phyloP scores from a whole-genome alignment of 495 filamentous ascomycete species.

The Aspergillus heteromorphus region DNA sequence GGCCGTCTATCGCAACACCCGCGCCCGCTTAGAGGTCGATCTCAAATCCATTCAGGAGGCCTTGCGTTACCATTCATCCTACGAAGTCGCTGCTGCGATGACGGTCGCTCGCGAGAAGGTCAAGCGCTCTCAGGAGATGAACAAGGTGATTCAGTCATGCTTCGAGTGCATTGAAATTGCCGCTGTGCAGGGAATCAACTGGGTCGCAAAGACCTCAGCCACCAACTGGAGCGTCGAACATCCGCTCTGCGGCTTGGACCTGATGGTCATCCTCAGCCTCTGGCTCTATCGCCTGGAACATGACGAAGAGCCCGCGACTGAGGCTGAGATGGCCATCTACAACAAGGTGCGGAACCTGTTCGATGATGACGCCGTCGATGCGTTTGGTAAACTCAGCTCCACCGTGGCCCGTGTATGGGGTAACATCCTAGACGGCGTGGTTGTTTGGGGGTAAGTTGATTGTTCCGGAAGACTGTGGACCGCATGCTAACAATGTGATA shows the following conservation, averaged over 20 bases:
- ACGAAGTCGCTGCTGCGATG: slow-evolving; percentile 96
- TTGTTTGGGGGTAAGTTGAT: slow-evolving; percentile 86
- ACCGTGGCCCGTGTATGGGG: slow-evolving; percentile 95
- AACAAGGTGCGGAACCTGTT: slow-evolving; percentile 91
- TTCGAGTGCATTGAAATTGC: slow-evolving; percentile 98
- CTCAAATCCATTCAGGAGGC: slow-evolving; percentile 94
- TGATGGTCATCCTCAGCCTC: slow-evolving; percentile 97
- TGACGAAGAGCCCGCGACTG: slow-evolving; percentile 88
- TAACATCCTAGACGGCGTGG: slow-evolving; percentile 96
- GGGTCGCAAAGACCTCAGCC: slow-evolving; percentile 93
- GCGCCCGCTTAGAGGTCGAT: slow-evolving; percentile 88
- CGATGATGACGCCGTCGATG: slow-evolving; percentile 79
- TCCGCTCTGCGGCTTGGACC: slow-evolving; percentile 90
- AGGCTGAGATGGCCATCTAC: slow-evolving; percentile 91
- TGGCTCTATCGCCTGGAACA: slow-evolving; percentile 99
- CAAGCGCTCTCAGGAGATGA: slow-evolving; percentile 93
- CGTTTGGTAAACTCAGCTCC: slow-evolving; percentile 80
- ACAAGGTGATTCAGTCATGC: slow-evolving; percentile 95
- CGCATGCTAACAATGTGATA: slow-evolving; percentile 49
- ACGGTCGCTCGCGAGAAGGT: slow-evolving; percentile 86
- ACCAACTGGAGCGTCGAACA: slow-evolving; percentile 99
- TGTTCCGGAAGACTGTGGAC: not conserved
- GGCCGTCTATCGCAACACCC: slow-evolving; percentile 94
- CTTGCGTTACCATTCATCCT: slow-evolving; percentile 91
- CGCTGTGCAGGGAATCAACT: slow-evolving; percentile 89